Evolutionary conservation across 1,139 yeast species (phyloP).

Genomic region (Protomyces inundatus): DNA sequence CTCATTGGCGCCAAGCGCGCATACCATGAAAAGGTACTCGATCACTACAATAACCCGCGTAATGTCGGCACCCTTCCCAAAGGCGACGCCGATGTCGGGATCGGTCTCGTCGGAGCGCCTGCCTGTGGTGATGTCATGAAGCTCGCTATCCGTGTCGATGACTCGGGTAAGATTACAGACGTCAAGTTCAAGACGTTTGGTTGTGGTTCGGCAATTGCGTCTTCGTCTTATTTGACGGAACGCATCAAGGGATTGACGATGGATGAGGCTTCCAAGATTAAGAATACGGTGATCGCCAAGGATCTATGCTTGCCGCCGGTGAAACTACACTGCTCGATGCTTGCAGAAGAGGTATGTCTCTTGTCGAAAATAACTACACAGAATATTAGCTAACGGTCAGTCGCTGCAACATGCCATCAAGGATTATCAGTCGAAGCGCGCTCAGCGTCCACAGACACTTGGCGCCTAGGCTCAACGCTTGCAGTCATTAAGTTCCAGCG

Average conservation of each 20-base stretch:
- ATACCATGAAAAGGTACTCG: constrained; percentile 45
- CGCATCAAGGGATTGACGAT: constrained; percentile 90
- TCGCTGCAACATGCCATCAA: constrained; percentile 96
- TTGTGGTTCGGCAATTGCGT: constrained; percentile 96
- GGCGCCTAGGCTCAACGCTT: background rate
- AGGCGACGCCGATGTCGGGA: constrained; percentile 73
- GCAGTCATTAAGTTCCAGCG: background rate
- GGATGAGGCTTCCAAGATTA: constrained; percentile 87
- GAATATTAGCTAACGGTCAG: constrained; percentile 14
- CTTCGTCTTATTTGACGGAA: constrained; percentile 90
- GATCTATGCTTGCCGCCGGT: constrained; percentile 95
- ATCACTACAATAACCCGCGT: constrained; percentile 93
- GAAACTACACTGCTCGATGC: constrained; percentile 94
- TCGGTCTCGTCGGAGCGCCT: constrained; percentile 95
- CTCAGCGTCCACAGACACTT: constrained; percentile 13
- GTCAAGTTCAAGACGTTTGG: constrained; percentile 98
- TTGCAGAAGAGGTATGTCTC: constrained; percentile 70
- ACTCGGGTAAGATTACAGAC: constrained; percentile 83
- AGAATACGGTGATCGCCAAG: constrained; percentile 86
- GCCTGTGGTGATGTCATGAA: constrained; percentile 99
- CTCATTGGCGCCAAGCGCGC: constrained; percentile 3
- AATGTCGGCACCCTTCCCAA: constrained; percentile 92
- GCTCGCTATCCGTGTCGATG: constrained; percentile 88
- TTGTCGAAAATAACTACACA: background rate
- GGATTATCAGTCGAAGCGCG: constrained; percentile 75